Conservation (phyloP, 352 stramenopile genomes). For the Globisporangium emineosum region DNA sequence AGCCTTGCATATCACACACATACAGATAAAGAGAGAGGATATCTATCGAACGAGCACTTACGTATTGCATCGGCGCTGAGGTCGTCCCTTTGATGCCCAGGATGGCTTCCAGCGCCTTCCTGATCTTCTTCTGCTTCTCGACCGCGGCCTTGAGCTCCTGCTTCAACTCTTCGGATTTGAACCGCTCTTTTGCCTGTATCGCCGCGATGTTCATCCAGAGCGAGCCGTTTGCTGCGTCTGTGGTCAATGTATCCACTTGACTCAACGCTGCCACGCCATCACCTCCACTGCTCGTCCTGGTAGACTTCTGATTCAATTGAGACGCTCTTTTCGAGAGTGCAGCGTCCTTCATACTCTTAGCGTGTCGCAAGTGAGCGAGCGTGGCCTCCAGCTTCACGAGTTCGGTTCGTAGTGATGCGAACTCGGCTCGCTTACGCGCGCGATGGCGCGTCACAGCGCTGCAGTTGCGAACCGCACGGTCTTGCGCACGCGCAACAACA, state of each 20-base stretch:
- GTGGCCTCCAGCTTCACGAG: not conserved
- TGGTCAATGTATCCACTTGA: not conserved
- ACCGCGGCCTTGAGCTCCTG: constrained; percentile 34
- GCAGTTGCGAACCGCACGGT: not conserved
- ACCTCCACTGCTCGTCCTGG: not conserved
- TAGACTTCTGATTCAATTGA: not conserved
- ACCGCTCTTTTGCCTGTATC: constrained; percentile 34
- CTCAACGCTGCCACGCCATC: not conserved
- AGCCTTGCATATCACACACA: not conserved
- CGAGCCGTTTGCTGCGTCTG: not conserved
- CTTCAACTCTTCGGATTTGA: constrained; percentile 40
- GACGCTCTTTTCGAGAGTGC: not conserved
- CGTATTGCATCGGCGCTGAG: constrained; percentile 11
- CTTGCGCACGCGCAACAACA: not conserved
- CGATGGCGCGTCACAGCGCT: constrained; percentile 7
- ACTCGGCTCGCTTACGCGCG: constrained; percentile 5
- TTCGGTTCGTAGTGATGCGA: not conserved
- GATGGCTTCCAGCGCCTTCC: constrained; percentile 36
- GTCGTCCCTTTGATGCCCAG: constrained; percentile 22
- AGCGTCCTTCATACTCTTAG: not conserved
- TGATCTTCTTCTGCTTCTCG: constrained; percentile 37
- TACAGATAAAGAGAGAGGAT: not conserved
- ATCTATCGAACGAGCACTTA: not conserved
- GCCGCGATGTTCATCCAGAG: constrained; percentile 41
- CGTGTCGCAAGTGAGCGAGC: constrained; percentile 5